Percentiles rank a stretch among this genome's conserved stretches.
phyloP scores from a whole-genome alignment of 177 flowering plant species.

The Vitis hybrid region DNA sequence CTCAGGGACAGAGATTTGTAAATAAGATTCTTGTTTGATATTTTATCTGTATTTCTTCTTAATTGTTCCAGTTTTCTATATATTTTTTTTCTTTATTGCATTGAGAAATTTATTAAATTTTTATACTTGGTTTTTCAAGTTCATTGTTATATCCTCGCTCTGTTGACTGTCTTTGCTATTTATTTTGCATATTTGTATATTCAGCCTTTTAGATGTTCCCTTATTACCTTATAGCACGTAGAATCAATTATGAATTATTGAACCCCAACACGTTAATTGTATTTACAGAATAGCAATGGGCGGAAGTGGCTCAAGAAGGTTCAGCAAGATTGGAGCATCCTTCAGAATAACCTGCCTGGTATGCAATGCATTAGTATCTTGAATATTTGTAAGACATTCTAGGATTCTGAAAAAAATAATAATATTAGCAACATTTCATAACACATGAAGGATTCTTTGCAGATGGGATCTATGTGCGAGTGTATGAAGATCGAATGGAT shows the following conservation, averaged over 20 bases:
- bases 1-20: no score
- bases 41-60: no score
- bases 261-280: slow-evolving; percentile 9
- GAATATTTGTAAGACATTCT: background rate
- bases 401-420: background rate
- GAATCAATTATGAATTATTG: background rate
- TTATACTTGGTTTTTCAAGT: no score
- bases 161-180: background rate
- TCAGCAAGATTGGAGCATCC: slow-evolving; percentile 96
- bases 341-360: slow-evolving; percentile 96
- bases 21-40: no score
- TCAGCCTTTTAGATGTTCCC: background rate
- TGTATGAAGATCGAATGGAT: slow-evolving; percentile 98
- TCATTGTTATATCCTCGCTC: no score
- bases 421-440: background rate
- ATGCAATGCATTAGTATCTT: slow-evolving; percentile 13
- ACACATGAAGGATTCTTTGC: slow-evolving; percentile 15
- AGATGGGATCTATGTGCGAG: slow-evolving; percentile 91
- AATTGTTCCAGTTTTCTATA: no score
- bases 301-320: slow-evolving; percentile 94
- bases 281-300: slow-evolving; percentile 59
- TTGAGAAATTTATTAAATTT: background rate
- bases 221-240: background rate
- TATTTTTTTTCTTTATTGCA: no score
- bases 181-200: background rate